Base-by-base conservation (phyloP, 306 rosid genomes). In the Senna tora region DNA sequence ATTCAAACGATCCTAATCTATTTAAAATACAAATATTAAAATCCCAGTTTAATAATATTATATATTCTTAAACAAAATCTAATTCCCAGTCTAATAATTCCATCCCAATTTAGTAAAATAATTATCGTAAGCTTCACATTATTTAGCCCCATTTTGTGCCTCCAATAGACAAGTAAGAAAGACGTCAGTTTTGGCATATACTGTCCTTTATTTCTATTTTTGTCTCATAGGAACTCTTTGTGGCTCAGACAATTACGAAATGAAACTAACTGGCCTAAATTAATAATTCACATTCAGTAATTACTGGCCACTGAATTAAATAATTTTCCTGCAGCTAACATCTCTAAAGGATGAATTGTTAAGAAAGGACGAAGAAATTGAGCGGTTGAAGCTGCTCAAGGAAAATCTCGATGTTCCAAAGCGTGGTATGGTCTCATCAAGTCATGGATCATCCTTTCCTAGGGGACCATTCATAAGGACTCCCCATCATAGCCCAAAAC, bases 331-430 rank as follows among this genome's bases (percentile, higher is more conserved):
- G 82, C 76, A 95, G 99, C 76, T 95, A 82, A 82, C 93, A 57
- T 77, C 80, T 58, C 87, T 95, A 67, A 95, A 87, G 84, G 96
- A 91, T 61, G 71, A 69, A 25, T 54, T 85, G 63, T 72, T 79
- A 49, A 95, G 78, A 80, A 95, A 89, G 80, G 96, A 95, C 71
- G 93, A 81, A 71, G 96, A 95, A 87, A 87, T 91, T 59, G 96
- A 85, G 64, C 84, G 79, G 80, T 73, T 91, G 84, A 89, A 80
- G 78, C 77, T 38, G 71, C 82, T 69, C 74, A 91, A 89, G 81
- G 78, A 79, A 60, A 85, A 79, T 75, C 66, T 10, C 61, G 85
- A 91, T 55, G 88, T 83, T 61, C 14, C 73, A 15, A 79, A 77
- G 73, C 79, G 45, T 82, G 82, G 86, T 30, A 62, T 39, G 77